A percentile compares a stretch with the other conserved stretches of the same genome.
Conservation (phyloP, 345 rosid species). For the Eucalyptus marginata region DNA sequence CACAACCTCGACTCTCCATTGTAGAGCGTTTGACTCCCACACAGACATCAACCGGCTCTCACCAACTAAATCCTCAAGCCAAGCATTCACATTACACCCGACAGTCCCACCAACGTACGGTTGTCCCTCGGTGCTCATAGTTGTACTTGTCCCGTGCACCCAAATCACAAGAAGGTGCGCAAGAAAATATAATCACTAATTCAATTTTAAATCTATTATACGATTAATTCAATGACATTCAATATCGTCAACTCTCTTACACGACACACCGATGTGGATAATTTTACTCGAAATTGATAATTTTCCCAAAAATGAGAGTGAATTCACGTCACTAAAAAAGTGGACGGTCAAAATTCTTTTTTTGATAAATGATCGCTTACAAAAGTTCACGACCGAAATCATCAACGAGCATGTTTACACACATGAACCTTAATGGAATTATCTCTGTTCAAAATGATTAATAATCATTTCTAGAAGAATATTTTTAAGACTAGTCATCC, state of each 20-base stretch:
- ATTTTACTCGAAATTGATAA: too few relatives aligned
- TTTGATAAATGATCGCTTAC: background rate
- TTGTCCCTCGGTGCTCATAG: background rate
- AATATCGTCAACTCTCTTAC: background rate
- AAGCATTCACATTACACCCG: too few relatives aligned
- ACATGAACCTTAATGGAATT: background rate
- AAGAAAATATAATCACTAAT: background rate
- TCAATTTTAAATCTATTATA: background rate
- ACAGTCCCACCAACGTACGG: background rate
- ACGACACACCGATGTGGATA: accelerated
- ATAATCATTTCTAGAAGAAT: background rate
- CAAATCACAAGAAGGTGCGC: background rate
- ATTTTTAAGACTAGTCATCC: background rate
- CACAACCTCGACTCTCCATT: background rate
- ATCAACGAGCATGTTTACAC: background rate
- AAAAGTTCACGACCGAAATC: background rate
- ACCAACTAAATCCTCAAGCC: background rate
- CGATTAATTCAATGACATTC: accelerated
- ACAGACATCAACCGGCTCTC: background rate
- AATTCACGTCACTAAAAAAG: too few relatives aligned
- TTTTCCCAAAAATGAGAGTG: too few relatives aligned
- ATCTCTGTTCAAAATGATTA: background rate
- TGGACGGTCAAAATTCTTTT: background rate
- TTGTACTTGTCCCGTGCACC: background rate
- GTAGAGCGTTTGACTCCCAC: background rate